Base-by-base conservation (phyloP, 1,284 basidiomycete species). In the Dichomitus squalens region DNA sequence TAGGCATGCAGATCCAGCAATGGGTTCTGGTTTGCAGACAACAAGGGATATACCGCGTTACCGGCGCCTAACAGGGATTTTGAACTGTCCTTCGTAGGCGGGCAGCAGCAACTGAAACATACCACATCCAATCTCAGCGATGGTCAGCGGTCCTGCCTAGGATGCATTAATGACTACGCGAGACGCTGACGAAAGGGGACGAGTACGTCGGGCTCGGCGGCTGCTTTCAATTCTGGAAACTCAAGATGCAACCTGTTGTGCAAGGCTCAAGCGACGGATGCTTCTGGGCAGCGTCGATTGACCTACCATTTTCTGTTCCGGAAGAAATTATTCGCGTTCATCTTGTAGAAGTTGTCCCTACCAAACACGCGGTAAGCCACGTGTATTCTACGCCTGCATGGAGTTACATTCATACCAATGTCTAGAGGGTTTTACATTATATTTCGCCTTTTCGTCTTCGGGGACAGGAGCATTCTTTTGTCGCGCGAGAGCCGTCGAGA, bases 301-400 rank as follows among this genome's bases (percentile, higher is more conserved):
- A 33, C 61, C 14, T 57, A 86, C 88, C 95, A 98, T 77, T 93
- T 91, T 52, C 95, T 81, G 74, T 97, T 88, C 48, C 91, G 88
- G 79, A 98, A 98, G 76, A 98, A 98, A 63, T 93, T 94, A 66
- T 75, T 80, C 38, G 87, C 81, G 66, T 96, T 94, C 59, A 80
- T 81, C 64, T 89, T 88, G 78, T 97, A 97, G 67, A 97, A 97
- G 49, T 87, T 86, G 71, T 97, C 90, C 94, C 94, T 96, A 5
- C 69, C 72, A 27, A 64, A 53, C 1, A 55, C 61, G 56, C 72
- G 59, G 73, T 23, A 33, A 25, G 23, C 44, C 9, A 4, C 20
- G n/a, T 27, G 29, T 18, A 2, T 16, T 33, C 14, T 31, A 11
- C n/a, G n/a, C n/a, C 18, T 14, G 11, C 4, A 20, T 52, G 2